phyloP scores from a whole-genome alignment of 352 stramenopile species.

The Phytophthora kernoviae region DNA sequence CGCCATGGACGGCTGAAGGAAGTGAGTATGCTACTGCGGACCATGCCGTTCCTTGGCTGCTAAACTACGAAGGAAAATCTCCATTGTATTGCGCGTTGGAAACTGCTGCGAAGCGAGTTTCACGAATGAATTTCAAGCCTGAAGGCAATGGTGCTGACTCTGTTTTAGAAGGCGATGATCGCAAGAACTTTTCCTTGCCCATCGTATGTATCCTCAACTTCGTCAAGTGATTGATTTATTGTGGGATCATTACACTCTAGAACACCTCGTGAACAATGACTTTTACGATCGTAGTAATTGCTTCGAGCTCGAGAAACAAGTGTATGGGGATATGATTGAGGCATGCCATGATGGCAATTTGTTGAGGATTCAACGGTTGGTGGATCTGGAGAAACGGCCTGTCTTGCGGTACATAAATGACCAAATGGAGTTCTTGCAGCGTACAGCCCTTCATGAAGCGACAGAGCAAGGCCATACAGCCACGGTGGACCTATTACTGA shows the following conservation, averaged over 20 bases:
- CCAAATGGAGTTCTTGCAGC: slow-evolving; percentile 39
- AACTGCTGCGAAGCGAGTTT: slow-evolving; percentile 28
- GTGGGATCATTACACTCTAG: slow-evolving; percentile 52
- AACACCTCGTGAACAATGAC: slow-evolving; percentile 36
- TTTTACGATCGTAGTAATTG: slow-evolving; percentile 42
- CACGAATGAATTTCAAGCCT: neutral
- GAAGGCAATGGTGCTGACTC: slow-evolving; percentile 3
- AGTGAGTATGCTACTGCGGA: slow-evolving; percentile 59
- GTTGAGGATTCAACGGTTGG: slow-evolving; percentile 51
- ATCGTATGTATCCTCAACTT: slow-evolving; percentile 50
- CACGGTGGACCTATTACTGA: slow-evolving; percentile 62
- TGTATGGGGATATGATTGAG: slow-evolving; percentile 62
- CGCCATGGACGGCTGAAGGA: slow-evolving; percentile 48
- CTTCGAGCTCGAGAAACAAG: slow-evolving; percentile 48
- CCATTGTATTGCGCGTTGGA: slow-evolving; percentile 59
- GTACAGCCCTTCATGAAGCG: slow-evolving; percentile 63
- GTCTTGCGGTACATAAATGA: slow-evolving; percentile 57
- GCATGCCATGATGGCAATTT: slow-evolving; percentile 63
- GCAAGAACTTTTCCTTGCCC: slow-evolving; percentile 47
- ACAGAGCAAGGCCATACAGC: slow-evolving; percentile 62
- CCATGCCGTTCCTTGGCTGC: slow-evolving; percentile 36
- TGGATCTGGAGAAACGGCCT: slow-evolving; percentile 63
- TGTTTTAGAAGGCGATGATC: slow-evolving; percentile 7
- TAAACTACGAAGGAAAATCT: slow-evolving; percentile 59
- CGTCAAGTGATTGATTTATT: slow-evolving; percentile 72